Percentiles rank a stretch among this genome's conserved stretches.
Conservation (phyloP, 2,329 filamentous ascomycete species). For the Penicillium aurantiogriseum region DNA sequence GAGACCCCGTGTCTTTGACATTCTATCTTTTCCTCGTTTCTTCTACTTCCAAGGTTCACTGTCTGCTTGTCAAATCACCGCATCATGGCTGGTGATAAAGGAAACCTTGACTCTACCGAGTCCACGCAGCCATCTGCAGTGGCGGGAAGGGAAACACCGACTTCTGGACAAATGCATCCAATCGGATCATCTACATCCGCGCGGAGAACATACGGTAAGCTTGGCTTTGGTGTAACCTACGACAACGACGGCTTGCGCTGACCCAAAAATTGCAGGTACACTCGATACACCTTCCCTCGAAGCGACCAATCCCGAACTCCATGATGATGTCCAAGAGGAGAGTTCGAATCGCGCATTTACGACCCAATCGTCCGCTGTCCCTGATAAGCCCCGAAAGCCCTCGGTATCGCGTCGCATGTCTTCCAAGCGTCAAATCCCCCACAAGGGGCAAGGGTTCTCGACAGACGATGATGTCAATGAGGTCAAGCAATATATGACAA, state of each 20-base stretch:
- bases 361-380: slow-evolving; percentile 47
- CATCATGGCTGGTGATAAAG: slow-evolving; percentile 21
- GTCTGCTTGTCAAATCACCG: slow-evolving; percentile 2
- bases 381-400: slow-evolving; percentile 65
- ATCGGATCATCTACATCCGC: slow-evolving; percentile 14
- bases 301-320: slow-evolving; percentile 21
- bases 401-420: slow-evolving; percentile 70
- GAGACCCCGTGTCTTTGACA: not conserved
- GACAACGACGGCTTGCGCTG: not conserved
- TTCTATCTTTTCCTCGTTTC: not conserved
- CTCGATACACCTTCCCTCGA: slow-evolving; percentile 27
- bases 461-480: slow-evolving; percentile 84
- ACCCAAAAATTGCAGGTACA: slow-evolving; percentile 27
- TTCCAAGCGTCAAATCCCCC: slow-evolving; percentile 67
- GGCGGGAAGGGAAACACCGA: not conserved
- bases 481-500: slow-evolving; percentile 66
- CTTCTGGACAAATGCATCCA: slow-evolving; percentile 8
- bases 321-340: slow-evolving; percentile 34
- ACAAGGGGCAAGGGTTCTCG: slow-evolving; percentile 83
- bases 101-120: slow-evolving; percentile 11
- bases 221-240: slow-evolving; percentile 19
- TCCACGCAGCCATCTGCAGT: slow-evolving; percentile 11
- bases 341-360: slow-evolving; percentile 32
- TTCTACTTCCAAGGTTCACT: not conserved
- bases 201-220: slow-evolving; percentile 34